Evolutionary conservation across 768 basidiomycete genomes (phyloP).

Genomic region (Lentinula aciculospora): DNA sequence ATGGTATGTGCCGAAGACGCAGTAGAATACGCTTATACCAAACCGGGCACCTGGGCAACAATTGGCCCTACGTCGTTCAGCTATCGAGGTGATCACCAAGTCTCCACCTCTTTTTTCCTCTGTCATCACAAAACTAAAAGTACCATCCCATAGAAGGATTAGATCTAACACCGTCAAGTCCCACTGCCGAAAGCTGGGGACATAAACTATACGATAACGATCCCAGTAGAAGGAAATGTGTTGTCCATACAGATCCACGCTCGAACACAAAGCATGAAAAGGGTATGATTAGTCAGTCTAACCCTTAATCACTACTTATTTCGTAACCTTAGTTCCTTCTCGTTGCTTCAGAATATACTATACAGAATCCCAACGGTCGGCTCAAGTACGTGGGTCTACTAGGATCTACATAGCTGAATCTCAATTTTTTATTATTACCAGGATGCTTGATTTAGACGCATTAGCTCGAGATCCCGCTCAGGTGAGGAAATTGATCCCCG

Average conservation of each 20-base stretch:
- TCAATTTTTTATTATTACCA: neutral
- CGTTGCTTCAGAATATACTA: neutral
- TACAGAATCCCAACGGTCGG: neutral
- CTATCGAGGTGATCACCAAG: neutral
- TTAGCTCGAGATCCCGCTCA: neutral
- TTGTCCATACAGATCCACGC: neutral
- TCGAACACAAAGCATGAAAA: neutral
- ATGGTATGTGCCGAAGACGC: neutral
- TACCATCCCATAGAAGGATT: neutral
- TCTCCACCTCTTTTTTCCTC: no score
- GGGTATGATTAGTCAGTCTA: neutral
- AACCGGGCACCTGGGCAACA: neutral
- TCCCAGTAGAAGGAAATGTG: neutral
- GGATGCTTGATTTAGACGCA: neutral
- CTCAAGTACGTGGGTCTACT: neutral
- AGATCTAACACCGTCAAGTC: neutral
- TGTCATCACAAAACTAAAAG: no score
- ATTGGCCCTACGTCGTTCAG: neutral
- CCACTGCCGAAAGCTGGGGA: neutral
- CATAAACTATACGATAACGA: neutral
- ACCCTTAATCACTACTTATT: neutral
- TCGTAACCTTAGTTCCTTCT: no score
- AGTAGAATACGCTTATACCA: neutral
- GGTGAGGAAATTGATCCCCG: neutral
- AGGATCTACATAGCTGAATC: neutral